phyloP scores from a whole-genome alignment of 2,329 filamentous ascomycete species.

The Graphiopsis chlorocephala region DNA sequence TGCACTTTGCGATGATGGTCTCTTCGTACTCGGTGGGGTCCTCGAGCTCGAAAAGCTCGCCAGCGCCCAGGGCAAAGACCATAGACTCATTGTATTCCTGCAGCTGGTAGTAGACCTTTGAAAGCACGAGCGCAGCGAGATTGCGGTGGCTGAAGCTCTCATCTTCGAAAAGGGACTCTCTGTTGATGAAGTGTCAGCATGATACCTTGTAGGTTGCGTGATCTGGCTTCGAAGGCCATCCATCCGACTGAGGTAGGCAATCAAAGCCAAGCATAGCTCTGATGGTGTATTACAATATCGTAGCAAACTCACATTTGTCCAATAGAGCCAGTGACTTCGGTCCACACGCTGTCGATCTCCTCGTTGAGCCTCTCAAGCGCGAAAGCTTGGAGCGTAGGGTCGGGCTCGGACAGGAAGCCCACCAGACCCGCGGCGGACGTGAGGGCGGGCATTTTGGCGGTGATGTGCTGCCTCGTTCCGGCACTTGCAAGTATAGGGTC shows the following conservation, averaged over 20 bases:
- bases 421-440: conserved; percentile 92
- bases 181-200: conserved; percentile 40
- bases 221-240: background rate
- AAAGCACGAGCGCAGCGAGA: conserved; percentile 87
- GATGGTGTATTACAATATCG: background rate
- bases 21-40: conserved; percentile 93
- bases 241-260: background rate
- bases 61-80: conserved; percentile 92
- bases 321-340: conserved; percentile 88
- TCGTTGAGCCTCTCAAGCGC: conserved; percentile 93
- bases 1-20: conserved; percentile 95
- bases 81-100: conserved; percentile 99
- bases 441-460: conserved; percentile 73
- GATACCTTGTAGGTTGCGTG: conserved; percentile 7
- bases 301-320: conserved; percentile 79
- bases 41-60: conserved; percentile 91
- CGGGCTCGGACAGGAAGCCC: conserved; percentile 92
- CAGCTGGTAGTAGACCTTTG: conserved; percentile 98
- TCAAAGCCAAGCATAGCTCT: background rate
- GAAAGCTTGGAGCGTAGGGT: conserved; percentile 90
- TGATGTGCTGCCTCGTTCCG: conserved; percentile 2
- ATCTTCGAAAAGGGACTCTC: conserved; percentile 96
- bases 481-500: background rate
- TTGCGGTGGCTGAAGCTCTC: conserved; percentile 90
- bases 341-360: conserved; percentile 96